Conservation (phyloP, 805 yeast genomes). For the Blastobotrys muscicola region DNA sequence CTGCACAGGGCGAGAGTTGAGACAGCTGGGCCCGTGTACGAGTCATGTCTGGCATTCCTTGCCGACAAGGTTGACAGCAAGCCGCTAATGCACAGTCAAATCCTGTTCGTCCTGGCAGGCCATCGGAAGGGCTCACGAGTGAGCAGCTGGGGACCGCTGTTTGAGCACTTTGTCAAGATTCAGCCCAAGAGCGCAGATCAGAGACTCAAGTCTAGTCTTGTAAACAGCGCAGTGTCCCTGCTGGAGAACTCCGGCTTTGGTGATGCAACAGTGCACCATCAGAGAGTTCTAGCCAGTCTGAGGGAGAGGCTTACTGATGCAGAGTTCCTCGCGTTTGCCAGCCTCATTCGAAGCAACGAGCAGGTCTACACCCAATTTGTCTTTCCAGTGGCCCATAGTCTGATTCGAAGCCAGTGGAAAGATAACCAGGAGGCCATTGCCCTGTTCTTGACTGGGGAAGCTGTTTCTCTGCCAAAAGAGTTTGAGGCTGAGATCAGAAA, state of each 20-base stretch:
- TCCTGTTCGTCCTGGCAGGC: slow-evolving; percentile 25
- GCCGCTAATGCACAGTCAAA: neutral
- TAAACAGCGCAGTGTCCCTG: slow-evolving; percentile 1
- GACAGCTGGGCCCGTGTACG: slow-evolving; percentile 22
- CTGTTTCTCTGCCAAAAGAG: no score
- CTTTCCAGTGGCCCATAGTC: slow-evolving; percentile 3
- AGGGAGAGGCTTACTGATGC: slow-evolving; percentile 1
- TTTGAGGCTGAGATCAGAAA: no score
- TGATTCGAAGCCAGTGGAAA: slow-evolving; percentile 1
- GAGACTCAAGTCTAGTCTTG: no score
- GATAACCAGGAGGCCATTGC: neutral
- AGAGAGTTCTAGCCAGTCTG: slow-evolving; percentile 3
- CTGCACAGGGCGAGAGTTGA: slow-evolving; percentile 26
- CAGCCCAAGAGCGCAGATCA: neutral
- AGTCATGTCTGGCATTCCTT: slow-evolving; percentile 2
- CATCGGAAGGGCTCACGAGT: slow-evolving; percentile 32
- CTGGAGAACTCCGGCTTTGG: slow-evolving; percentile 16
- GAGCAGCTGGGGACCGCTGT: slow-evolving; percentile 23
- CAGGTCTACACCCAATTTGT: slow-evolving; percentile 13
- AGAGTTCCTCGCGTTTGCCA: slow-evolving; percentile 17
- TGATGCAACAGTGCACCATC: slow-evolving; percentile 10
- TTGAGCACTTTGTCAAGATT: neutral
- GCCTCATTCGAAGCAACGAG: slow-evolving; percentile 3
- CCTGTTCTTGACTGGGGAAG: neutral
- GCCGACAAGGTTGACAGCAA: slow-evolving; percentile 1